phyloP scores from a whole-genome alignment of 2,329 filamentous ascomycete species.

The Pseudogymnoascus sp. region DNA sequence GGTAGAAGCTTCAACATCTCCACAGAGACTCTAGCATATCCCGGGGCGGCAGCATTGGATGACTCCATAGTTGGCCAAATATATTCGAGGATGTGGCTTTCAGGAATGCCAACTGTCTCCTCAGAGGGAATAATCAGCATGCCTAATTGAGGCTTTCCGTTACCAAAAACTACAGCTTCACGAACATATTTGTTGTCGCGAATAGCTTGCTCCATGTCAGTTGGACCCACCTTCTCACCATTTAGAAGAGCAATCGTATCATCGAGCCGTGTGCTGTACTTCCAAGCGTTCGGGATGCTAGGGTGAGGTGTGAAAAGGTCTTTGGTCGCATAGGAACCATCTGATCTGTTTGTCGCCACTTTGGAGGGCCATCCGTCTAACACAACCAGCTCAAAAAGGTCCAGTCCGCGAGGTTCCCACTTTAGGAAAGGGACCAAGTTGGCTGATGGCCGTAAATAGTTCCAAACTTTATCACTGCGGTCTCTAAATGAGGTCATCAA shows the following conservation, averaged over 20 bases:
- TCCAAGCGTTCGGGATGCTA: constrained; percentile 35
- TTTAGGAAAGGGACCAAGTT: not conserved
- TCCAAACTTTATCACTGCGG: constrained; percentile 38
- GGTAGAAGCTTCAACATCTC: constrained; percentile 46
- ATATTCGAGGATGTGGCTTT: constrained; percentile 37
- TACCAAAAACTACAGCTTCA: constrained; percentile 51
- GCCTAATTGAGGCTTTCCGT: constrained; percentile 43
- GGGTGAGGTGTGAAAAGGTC: constrained; percentile 38
- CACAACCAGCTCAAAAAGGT: not conserved
- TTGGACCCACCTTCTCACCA: constrained; percentile 40
- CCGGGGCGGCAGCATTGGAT: constrained; percentile 42
- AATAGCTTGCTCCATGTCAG: constrained; percentile 44
- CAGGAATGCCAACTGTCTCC: constrained; percentile 32
- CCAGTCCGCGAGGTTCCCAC: not conserved
- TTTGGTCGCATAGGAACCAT: constrained; percentile 37
- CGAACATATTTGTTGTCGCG: constrained; percentile 43
- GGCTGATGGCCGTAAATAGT: constrained; percentile 8
- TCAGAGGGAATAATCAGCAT: constrained; percentile 44
- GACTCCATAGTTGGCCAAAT: constrained; percentile 43
- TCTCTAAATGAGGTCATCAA: constrained; percentile 30
- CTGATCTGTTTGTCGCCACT: constrained; percentile 31
- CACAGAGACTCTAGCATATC: constrained; percentile 43
- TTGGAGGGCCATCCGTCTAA: constrained; percentile 33
- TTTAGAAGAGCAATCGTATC: constrained; percentile 39
- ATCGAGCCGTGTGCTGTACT: constrained; percentile 38